phyloP scores from a whole-genome alignment of 2,329 filamentous ascomycete species.

The Endothia cerciana region DNA sequence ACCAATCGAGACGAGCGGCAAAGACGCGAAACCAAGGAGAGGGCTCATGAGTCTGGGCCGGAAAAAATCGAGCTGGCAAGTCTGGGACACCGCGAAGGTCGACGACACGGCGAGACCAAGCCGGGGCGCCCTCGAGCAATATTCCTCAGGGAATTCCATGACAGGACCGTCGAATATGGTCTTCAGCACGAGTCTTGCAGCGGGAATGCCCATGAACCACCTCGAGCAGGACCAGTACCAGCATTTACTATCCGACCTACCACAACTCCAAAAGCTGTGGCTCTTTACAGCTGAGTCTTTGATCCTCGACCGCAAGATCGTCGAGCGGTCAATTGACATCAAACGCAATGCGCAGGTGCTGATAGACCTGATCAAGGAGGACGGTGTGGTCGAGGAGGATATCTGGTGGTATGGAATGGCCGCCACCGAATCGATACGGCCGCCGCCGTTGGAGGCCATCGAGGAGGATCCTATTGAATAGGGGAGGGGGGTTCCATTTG shows the following conservation, averaged over 20 bases:
- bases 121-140: constrained; percentile 26
- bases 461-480: constrained; percentile 55
- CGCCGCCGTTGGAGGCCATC: constrained; percentile 54
- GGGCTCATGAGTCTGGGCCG: constrained; percentile 58
- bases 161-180: constrained; percentile 47
- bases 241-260: constrained; percentile 58
- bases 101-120: constrained; percentile 20
- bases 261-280: constrained; percentile 64
- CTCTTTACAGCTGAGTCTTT: constrained; percentile 64
- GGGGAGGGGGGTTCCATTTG: neutral
- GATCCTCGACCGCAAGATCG: constrained; percentile 62
- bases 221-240: constrained; percentile 55
- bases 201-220: constrained; percentile 65
- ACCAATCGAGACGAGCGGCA: constrained; percentile 47
- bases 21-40: constrained; percentile 53
- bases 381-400: constrained; percentile 61
- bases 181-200: constrained; percentile 62
- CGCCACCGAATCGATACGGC: constrained; percentile 58
- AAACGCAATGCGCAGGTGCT: constrained; percentile 66
- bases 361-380: constrained; percentile 66
- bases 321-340: constrained; percentile 62
- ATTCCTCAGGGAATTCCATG: constrained; percentile 28
- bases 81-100: constrained; percentile 38
- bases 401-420: constrained; percentile 64
- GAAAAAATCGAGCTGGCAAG: constrained; percentile 56